Base-by-base conservation (phyloP, 169 alveolate genomes). In the Plasmodium inui region DNA sequence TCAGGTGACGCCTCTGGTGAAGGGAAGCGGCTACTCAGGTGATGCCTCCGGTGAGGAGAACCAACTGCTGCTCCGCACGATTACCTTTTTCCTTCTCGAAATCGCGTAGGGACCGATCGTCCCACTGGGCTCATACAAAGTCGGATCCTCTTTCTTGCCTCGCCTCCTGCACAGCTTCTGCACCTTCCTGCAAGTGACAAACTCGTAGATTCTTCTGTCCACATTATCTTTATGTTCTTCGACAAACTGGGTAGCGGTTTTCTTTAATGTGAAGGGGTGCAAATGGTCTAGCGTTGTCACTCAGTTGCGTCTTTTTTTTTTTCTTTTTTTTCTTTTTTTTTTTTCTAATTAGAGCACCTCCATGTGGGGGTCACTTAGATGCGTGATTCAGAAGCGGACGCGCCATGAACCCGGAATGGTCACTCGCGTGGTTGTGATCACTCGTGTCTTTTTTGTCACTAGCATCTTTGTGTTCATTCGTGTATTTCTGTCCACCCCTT, bases 181-280 rank as follows among this genome's bases (percentile, higher is more conserved):
- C 41, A 34, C 39, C 39, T 88, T 34, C 73, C 81, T 88, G 30
- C 70, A 55, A 19, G 41, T 88, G 30, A 88, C 6, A 57, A 88
- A 88, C 10, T 57, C 2, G 34, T 88, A 88, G 14, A 88, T 88
- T 53, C 88, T 55, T 14, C 82, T 34, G 71, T 88, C 88, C 82
- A 88, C 34, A 30, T 88, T 88, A 19, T 53, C 80, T n/a, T 61
- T 88, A 46, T 88, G 61, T 32, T 88, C 94, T 76, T 88, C 94
- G 17, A 88, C 73, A 19, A 88, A 88, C n/a, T 88, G 61, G n/a
- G 70, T 10, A 3, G 41, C 71, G 28, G 78, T 88, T 88, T 88
- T 76, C 94, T 88, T 76, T 26, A 78, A 88, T n/a, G 32, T 6
- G 26, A 19, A 17, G 57, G 28, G 9, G 50, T 78, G 50, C 34